Evolutionary conservation across 768 basidiomycete species (phyloP), one percentile per base, ranked within the genome.

Genomic region (Lactifluus pinguis): DNA sequence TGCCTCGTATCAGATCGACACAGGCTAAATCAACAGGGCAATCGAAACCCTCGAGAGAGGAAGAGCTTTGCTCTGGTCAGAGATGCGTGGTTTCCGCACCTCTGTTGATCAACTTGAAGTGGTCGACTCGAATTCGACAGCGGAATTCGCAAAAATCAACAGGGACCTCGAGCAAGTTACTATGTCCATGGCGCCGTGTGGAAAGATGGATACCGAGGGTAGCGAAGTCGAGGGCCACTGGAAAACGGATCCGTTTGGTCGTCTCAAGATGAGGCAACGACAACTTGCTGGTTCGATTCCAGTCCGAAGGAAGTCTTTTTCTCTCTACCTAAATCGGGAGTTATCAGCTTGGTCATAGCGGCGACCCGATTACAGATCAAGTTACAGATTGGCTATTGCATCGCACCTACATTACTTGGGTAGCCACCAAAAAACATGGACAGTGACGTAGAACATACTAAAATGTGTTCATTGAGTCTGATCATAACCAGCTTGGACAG

Each of bases 31-130:
- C 7, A 44, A 39, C 30, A 14, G 7, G 38, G 61, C 61, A 1
- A 36, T 62, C 15, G 62, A 63, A 4, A 29, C 47, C 34, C 48
- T 63, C 29, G 62, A 63, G 19, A 32, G 55, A 19, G 62, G 62
- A 5, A 25, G 62, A 9, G 17, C 61, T 32, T 19, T 63, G 8
- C 50, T 63, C 4, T 63, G 62, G 62, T 53, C 50, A 0, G 42
- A 63, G 38, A 38, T 63, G 32, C 61, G 52, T 9, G 32, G 41
- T 17, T 13, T 58, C 8, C 57, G 41, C 10, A 51, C 49, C 2
- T 51, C 57, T 1, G 11, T 5, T 11, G 57, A 39, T n/a, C 36
- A 30, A 14, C 47, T 57, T 21, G 21, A 3, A 4, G 6, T 1
- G 6, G 29, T 14, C 2, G 29, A 51, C 30, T 36, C 30, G 2